These are phyloP conservation scores for Thuja plicata DNA, from an alignment of 83 land plant species.

Conservation along the genomic window DNA sequence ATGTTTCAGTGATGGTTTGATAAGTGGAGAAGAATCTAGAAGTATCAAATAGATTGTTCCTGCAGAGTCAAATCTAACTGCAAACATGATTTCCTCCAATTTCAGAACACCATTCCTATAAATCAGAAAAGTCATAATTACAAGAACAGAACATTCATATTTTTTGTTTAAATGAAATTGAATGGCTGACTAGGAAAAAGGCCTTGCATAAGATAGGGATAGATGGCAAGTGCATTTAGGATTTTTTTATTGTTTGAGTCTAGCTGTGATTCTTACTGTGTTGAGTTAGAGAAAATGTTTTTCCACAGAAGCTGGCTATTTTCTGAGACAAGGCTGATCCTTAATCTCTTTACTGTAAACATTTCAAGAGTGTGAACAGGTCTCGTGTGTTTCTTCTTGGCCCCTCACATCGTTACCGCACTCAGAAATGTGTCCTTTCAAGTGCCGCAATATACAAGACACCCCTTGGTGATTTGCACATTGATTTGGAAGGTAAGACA, in stretches of 20 bases:
- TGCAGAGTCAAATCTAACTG: neutral
- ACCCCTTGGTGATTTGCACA: constrained; percentile 88
- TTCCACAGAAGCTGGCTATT: neutral
- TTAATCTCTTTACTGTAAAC: constrained; percentile 4
- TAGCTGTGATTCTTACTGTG: neutral
- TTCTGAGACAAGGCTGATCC: neutral
- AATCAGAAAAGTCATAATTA: neutral
- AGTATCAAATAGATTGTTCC: neutral
- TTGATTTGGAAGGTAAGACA: constrained; percentile 85
- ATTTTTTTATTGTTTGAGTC: too few relatives aligned
- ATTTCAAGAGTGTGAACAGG: constrained; percentile 41
- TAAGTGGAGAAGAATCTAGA: too few relatives aligned
- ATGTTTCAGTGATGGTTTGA: too few relatives aligned
- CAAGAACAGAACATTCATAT: neutral
- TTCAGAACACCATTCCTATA: neutral
- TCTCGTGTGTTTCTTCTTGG: constrained; percentile 93
- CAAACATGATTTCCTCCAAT: neutral
- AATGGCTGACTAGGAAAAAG: neutral
- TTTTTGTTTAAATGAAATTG: neutral
- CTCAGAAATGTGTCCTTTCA: constrained; percentile 90
- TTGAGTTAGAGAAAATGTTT: neutral
- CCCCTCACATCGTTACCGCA: constrained; percentile 95
- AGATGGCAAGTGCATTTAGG: neutral
- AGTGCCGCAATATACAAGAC: constrained; percentile 82
- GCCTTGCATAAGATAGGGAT: neutral